These are phyloP conservation scores for Sechiopsis laciniata DNA, from an alignment of 306 rosid species.

Conservation along the genomic window DNA sequence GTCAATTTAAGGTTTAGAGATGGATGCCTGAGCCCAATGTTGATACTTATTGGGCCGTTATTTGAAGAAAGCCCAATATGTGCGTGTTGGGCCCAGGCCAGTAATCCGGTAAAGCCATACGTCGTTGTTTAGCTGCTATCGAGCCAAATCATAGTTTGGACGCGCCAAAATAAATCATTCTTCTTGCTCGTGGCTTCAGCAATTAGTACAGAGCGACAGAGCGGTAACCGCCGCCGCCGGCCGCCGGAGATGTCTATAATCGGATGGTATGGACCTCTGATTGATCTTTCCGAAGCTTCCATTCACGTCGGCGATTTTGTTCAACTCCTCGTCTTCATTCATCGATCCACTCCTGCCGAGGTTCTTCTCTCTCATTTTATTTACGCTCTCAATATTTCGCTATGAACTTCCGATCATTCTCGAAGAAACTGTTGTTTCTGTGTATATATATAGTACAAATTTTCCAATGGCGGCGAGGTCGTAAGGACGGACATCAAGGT, in stretches of 20 bases:
- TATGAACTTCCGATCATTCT: background rate
- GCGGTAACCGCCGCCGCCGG: background rate
- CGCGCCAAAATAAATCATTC: no score
- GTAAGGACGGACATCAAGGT: conserved; percentile 62
- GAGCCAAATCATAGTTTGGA: no score
- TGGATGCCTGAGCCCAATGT: background rate
- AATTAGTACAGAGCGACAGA: background rate
- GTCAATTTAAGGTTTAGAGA: background rate
- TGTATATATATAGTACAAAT: conserved; percentile 36
- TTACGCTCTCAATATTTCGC: background rate
- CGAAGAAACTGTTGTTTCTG: background rate
- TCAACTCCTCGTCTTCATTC: conserved; percentile 73
- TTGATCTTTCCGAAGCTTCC: conserved; percentile 50
- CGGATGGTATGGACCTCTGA: conserved; percentile 90
- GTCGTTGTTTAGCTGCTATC: no score
- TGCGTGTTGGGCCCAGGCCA: background rate
- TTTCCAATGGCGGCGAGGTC: conserved; percentile 40
- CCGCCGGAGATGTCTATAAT: conserved; percentile 41
- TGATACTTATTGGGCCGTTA: no score
- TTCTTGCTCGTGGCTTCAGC: background rate
- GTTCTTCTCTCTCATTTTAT: conserved; percentile 25
- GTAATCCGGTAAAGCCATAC: no score
- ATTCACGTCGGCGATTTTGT: conserved; percentile 60
- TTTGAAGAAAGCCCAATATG: background rate
- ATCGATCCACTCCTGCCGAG: conserved; percentile 55